Percentiles rank a stretch among this genome's conserved stretches.
phyloP scores from a whole-genome alignment of 768 basidiomycete species.

The Leccinum imitatum region DNA sequence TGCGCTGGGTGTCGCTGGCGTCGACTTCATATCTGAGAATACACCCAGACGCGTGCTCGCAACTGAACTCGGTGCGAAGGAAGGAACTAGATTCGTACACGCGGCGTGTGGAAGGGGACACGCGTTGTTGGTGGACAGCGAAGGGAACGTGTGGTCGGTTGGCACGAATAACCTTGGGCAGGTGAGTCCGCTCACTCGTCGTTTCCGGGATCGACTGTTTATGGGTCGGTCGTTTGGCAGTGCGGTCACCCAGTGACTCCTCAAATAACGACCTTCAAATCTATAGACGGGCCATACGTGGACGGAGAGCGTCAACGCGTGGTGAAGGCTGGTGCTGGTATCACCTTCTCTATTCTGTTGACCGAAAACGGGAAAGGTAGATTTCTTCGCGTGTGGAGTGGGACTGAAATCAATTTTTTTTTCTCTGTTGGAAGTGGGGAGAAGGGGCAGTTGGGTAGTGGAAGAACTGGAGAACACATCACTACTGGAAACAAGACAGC shows the following conservation, averaged over 20 bases:
- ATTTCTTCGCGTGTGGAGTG: conserved; percentile 11
- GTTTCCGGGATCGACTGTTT: background rate
- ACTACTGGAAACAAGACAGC: conserved; percentile 81
- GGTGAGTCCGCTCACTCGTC: conserved; percentile 43
- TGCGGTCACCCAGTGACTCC: conserved; percentile 68
- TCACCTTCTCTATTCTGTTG: conserved; percentile 81
- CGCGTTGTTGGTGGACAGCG: conserved; percentile 76
- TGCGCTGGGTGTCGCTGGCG: conserved; percentile 59
- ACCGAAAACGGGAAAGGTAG: conserved; percentile 79
- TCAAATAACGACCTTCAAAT: conserved; percentile 66
- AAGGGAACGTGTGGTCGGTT: conserved; percentile 80
- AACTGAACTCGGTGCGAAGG: conserved; percentile 56
- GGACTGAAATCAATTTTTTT: background rate
- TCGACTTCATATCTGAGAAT: conserved; percentile 68
- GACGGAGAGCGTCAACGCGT: conserved; percentile 64
- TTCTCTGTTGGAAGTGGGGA: conserved; percentile 91
- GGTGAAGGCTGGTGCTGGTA: conserved; percentile 74
- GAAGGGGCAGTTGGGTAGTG: conserved; percentile 91
- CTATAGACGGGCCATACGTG: conserved; percentile 55
- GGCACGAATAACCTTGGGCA: conserved; percentile 83
- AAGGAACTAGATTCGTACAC: conserved; percentile 64
- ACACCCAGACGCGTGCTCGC: conserved; percentile 64
- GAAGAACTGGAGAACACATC: conserved; percentile 89
- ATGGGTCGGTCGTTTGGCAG: conserved; percentile 34
- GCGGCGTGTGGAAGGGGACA: conserved; percentile 86